Percentiles rank a stretch among this genome's conserved stretches.
Evolutionary conservation across 1,284 basidiomycete genomes (phyloP).

Genomic region (Puccinia sorghi): DNA sequence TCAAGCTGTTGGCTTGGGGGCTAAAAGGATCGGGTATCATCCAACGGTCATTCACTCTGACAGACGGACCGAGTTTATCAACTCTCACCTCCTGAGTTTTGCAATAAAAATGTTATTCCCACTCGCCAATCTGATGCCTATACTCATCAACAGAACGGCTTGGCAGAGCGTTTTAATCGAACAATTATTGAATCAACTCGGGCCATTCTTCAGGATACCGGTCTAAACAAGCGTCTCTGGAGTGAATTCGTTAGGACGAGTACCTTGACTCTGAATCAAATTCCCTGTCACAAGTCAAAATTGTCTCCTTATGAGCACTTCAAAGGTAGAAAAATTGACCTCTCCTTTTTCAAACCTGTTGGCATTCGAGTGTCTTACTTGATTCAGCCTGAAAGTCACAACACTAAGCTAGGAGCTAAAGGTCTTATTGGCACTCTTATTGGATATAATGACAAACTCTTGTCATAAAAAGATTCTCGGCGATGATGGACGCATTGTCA

Average conservation of each 20-base stretch:
- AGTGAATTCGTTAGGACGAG: background rate
- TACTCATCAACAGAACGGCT: slow-evolving; percentile 23
- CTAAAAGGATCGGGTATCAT: background rate
- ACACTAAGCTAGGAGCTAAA: too few species aligned
- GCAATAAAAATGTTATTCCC: too few species aligned
- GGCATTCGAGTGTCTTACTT: too few species aligned
- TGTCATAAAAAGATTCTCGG: too few species aligned
- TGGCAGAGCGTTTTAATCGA: background rate
- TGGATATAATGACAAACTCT: too few species aligned
- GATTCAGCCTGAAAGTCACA: too few species aligned
- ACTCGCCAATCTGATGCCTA: background rate
- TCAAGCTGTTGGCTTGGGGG: background rate
- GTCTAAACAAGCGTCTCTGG: background rate
- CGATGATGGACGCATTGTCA: too few species aligned
- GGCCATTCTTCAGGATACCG: background rate
- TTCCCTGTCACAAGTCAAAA: background rate
- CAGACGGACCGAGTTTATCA: slow-evolving; percentile 8
- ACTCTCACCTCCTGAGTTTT: background rate
- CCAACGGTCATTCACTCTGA: background rate
- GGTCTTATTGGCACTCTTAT: too few species aligned
- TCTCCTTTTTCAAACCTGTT: background rate
- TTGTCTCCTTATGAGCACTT: background rate
- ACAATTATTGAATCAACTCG: background rate
- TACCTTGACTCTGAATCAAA: background rate
- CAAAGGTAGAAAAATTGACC: background rate